Base-by-base conservation (phyloP, 192 early-diverging fungal species). In the Coemansia sp. region DNA sequence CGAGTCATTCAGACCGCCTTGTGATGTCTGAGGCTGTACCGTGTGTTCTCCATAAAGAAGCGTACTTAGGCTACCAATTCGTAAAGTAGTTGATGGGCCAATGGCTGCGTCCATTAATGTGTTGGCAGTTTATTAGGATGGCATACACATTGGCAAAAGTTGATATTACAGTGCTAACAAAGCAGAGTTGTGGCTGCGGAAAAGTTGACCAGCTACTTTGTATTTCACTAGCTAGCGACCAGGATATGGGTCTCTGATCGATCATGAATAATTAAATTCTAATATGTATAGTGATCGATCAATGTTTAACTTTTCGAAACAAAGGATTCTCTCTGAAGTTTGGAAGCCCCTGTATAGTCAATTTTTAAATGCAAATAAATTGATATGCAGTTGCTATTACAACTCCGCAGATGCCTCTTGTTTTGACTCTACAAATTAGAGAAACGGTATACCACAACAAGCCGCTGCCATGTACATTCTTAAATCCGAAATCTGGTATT, bases 81-180 rank as follows among this genome's bases (percentile, higher is more conserved):
- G 15, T 11, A 52, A 52, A 5, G 23, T 52, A 9, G 20, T 25
- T 10, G 50, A 52, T 11, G 12, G 50, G 11, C 21, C 8, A 52
- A 52, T 52, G 23, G 50, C 50, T 14, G 50, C 50, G 50, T 52
- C 20, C 50, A 52, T 52, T 12, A 44, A n/a, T 44, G 40, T 14
- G 40, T 44, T n/a, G 15, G 40, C 14, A 14, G 40, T 44, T n/a
- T 44, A 15, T 44, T 44, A 44, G 2, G 11, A 44, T 44, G 5
- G 14, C 40, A 44, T 44, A 44, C 11, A 44, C 40, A 44, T 44
- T n/a, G n/a, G 40, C 15, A 44, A 44, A 44, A 44, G 40, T 14
- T 12, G 15, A 44, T 44, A 44, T 15, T n/a, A 44, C 12, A 44
- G 40, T 44, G 40, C 15, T 44, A n/a, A 15, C 11, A 44, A 44